Evolutionary conservation across 495 filamentous ascomycete genomes (phyloP), one percentile per base, ranked within the genome.

Genomic region (Xylona heveae): DNA sequence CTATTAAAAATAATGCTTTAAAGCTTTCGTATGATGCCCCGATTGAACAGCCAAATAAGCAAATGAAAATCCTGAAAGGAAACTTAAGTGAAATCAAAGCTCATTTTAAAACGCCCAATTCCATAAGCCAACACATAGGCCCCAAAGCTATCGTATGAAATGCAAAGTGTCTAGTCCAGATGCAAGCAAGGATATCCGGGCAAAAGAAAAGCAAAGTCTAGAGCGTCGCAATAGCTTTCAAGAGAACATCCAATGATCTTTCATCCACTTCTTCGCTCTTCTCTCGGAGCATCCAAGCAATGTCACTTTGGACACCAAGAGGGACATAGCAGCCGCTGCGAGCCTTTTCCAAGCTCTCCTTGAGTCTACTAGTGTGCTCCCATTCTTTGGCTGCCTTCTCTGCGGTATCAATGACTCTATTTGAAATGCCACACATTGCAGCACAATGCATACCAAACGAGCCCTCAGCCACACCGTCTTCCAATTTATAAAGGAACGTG

Each of bases 361-460:
- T 82, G 30, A 94, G 56, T 12, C 78, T 59, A 35, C 74, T 80
- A 3, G 90, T 95, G 52, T 94, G 82, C 56, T 97, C 88, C 79
- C 90, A 97, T 43, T 78, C 74, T 44, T 64, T 73, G 9, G 90
- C 90, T n/a, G 90, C 90, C 14, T 64, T 61, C 49, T 95, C 90
- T 2, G 90, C 88, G 10, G 73, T 51, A 46, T 83, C 72, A 27
- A 99, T 77, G 19, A 99, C 75, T 43, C 70, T 72, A 25, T 53
- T 58, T 0, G 83, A 62, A 28, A 99, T 94, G 1, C 90, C 90
- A 39, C 90, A 99, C 88, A 95, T 99, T 22, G 78, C 68, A 1
- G 90, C 90, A 48, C 90, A 99, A 50, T 95, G 90, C 90, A 99
- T 99, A 41, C 90, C 90, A 53, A 94, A 95, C 43, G 78, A 88